Evolutionary conservation across 371 early-diverging fungal genomes (phyloP), one percentile per base, ranked within the genome.

Genomic region (Mucor plumbeus): DNA sequence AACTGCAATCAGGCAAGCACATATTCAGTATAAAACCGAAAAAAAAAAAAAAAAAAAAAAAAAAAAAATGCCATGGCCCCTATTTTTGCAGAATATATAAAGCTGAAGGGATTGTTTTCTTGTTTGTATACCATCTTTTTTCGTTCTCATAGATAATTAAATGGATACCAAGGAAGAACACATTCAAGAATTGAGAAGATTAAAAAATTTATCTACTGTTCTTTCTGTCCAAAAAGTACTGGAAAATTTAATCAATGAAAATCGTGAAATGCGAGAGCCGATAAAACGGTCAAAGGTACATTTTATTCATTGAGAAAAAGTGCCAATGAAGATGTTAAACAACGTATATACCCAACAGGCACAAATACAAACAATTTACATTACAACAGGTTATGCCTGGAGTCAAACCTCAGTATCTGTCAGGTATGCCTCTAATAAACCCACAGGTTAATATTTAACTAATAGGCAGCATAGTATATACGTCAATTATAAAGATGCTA

Each of bases 321-420:
- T 21, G 50, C 50, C 50, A 50, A 50, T 11, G 50, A 50, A 50
- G 26, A 50, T 50, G 50, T 26, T 19, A 50, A 50, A 21, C 50
- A 19, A 11, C 5, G 17, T 21, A 26, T 26, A 26, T 50, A 5
- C 9, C 3, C 1, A 8, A 35, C 10, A 68, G 69, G 59, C 69
- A 35, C 21, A 43, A 34, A 33, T 41, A 50, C 69, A 58, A 43
- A 68, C 69, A 8, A 11, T 55, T 9, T 58, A 41, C 15, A 58
- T 68, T 17, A 68, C 59, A 10, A 59, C 53, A 13, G 63, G 63
- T 11, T 68, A 63, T 40, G 69, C 62, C n/a, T 68, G 63, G 69
- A 19, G 41, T 41, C 63, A 68, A 41, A 63, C 26, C 11, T 19
- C 58, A 5, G 21, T 21, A 13, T 40, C 41, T 11, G 38, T 68